A percentile compares a stretch with the other conserved stretches of the same genome.
Evolutionary conservation across 176 grass and related monocot genomes (phyloP).

Genomic region (Musa beccarii): DNA sequence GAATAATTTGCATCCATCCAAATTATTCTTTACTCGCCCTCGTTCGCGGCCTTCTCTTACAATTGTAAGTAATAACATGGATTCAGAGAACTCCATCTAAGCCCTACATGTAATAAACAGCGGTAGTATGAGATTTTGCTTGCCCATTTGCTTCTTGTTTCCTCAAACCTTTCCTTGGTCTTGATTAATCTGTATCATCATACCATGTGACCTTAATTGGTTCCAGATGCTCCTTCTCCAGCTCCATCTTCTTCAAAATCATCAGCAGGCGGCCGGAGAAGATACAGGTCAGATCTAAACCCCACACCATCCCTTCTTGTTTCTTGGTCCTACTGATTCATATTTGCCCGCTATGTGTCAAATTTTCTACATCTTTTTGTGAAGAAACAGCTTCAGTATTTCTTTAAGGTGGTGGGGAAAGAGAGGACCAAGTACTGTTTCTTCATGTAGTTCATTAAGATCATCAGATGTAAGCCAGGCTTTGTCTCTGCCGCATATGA

Average conservation of each 20-base stretch:
- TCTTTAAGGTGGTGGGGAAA: background rate
- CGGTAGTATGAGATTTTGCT: background rate
- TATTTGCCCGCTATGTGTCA: background rate
- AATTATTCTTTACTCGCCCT: background rate
- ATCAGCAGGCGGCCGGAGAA: background rate
- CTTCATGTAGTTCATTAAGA: background rate
- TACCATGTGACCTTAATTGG: too few relatives aligned
- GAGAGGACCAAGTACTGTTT: background rate
- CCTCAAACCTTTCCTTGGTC: background rate
- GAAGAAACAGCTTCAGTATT: background rate
- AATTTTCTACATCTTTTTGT: background rate
- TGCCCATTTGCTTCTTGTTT: background rate
- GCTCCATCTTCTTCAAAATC: too few relatives aligned
- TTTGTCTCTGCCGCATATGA: background rate
- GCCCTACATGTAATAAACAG: background rate
- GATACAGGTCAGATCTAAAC: background rate
- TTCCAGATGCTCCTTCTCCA: background rate
- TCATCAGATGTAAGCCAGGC: background rate
- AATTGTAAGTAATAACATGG: background rate
- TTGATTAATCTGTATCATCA: too few relatives aligned
- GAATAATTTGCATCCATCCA: background rate
- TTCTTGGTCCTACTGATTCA: background rate
- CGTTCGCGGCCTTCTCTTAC: background rate
- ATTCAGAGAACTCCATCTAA: background rate
- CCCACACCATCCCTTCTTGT: background rate